Percentiles rank a stretch among this genome's conserved stretches.
phyloP scores from a whole-genome alignment of 139 green algal species.

The Nannochloris sp. region DNA sequence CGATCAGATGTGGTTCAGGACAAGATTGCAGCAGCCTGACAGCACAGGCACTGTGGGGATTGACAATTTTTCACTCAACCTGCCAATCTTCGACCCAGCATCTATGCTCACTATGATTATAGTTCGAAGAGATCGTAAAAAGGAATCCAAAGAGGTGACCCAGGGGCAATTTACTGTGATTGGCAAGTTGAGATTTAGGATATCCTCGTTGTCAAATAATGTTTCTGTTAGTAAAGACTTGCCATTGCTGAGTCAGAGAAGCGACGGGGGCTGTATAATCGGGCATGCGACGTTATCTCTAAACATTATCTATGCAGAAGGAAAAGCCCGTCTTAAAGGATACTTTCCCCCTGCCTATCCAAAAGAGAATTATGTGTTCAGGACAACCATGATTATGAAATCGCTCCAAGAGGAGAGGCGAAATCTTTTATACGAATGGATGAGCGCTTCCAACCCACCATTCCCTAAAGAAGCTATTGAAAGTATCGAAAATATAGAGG shows the following conservation, averaged over 20 bases:
- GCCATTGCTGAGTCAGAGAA: background rate
- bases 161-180: background rate
- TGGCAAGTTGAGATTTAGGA: background rate
- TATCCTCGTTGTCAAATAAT: background rate
- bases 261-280: background rate
- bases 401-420: background rate
- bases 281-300: background rate
- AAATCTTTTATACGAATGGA: conserved; percentile 25
- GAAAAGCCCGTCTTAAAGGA: background rate
- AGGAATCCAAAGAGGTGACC: background rate
- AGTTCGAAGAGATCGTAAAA: background rate
- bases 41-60: no score
- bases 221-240: background rate
- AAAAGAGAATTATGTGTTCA: conserved; percentile 2
- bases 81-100: background rate
- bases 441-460: conserved; percentile 21
- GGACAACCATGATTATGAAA: background rate
- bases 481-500: conserved; percentile 19
- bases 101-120: background rate
- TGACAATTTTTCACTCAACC: no score
- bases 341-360: background rate
- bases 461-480: conserved; percentile 11
- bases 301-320: background rate
- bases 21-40: no score
- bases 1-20: no score